Conservation (phyloP, 352 stramenopile genomes). For the Globisporangium takayamanum region DNA sequence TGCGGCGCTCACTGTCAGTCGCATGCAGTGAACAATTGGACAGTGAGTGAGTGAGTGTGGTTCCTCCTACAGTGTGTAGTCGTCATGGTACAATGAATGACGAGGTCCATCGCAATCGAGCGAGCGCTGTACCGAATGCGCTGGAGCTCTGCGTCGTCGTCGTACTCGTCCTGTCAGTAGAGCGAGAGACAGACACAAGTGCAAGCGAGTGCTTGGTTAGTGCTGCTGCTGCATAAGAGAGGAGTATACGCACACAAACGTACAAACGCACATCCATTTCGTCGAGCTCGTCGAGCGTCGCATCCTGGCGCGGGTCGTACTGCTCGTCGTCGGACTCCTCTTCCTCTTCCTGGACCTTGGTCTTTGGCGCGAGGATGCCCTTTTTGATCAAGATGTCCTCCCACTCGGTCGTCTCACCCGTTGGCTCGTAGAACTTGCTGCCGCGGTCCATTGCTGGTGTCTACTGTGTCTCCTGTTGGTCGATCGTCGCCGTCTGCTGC, state of each 20-base stretch:
- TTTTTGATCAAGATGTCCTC: constrained; percentile 88
- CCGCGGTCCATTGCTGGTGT: constrained; percentile 39
- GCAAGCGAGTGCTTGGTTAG: not conserved
- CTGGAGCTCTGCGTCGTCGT: constrained; percentile 69
- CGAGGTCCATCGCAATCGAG: not conserved
- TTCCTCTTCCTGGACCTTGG: constrained; percentile 76
- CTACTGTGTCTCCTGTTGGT: not conserved
- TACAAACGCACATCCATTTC: constrained; percentile 56
- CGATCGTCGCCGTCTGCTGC: not conserved
- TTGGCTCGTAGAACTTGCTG: constrained; percentile 81
- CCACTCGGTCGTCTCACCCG: constrained; percentile 87
- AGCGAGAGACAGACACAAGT: not conserved
- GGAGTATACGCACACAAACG: not conserved
- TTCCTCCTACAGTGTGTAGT: not conserved
- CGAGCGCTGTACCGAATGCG: constrained; percentile 43
- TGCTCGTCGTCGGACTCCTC: constrained; percentile 65
- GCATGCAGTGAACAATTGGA: not conserved
- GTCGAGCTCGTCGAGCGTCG: constrained; percentile 80
- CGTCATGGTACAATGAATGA: not conserved
- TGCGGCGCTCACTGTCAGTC: constrained; percentile 54
- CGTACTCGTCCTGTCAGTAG: constrained; percentile 61
- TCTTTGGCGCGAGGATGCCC: constrained; percentile 84
- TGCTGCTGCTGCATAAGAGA: not conserved
- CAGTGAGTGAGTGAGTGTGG: not conserved
- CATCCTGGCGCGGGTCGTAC: constrained; percentile 66